Percentiles rank a stretch among this genome's conserved stretches.
phyloP scores from a whole-genome alignment of 2,329 filamentous ascomycete genomes.

The Lachnellula subtilissima region DNA sequence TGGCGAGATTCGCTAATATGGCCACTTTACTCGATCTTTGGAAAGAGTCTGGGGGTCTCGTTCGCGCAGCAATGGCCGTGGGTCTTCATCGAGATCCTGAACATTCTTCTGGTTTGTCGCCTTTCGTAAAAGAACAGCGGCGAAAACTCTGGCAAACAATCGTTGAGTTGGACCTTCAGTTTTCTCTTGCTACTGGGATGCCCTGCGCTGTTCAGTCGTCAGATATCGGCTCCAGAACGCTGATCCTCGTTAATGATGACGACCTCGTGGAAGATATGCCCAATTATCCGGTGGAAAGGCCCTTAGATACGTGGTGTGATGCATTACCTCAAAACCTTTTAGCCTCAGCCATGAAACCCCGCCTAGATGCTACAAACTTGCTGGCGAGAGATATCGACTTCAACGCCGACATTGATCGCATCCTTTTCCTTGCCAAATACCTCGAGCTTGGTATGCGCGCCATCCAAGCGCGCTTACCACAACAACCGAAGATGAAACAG shows the following conservation, averaged over 20 bases:
- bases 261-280: slow-evolving; percentile 15
- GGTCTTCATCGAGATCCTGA: slow-evolving; percentile 54
- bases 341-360: slow-evolving; percentile 6
- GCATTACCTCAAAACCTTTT: slow-evolving; percentile 18
- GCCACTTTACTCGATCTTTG: slow-evolving; percentile 2
- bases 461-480: slow-evolving; percentile 5
- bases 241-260: slow-evolving; percentile 38
- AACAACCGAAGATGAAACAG: slow-evolving; percentile 7
- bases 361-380: slow-evolving; percentile 14
- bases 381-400: slow-evolving; percentile 15
- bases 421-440: not conserved
- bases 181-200: slow-evolving; percentile 46
- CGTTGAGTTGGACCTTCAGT: slow-evolving; percentile 48
- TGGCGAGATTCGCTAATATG: slow-evolving; percentile 5
- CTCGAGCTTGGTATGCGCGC: slow-evolving; percentile 12
- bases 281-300: slow-evolving; percentile 12
- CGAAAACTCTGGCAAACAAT: slow-evolving; percentile 52
- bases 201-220: slow-evolving; percentile 41
- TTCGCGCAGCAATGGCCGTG: slow-evolving; percentile 52
- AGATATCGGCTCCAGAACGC: slow-evolving; percentile 45
- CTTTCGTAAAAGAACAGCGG: slow-evolving; percentile 47
- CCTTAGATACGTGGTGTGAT: slow-evolving; percentile 12
- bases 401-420: slow-evolving; percentile 2
- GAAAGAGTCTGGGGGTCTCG: slow-evolving; percentile 35
- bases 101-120: slow-evolving; percentile 42